Evolutionary conservation across 2,329 filamentous ascomycete genomes (phyloP).

Genomic region (Massarina eburnea): DNA sequence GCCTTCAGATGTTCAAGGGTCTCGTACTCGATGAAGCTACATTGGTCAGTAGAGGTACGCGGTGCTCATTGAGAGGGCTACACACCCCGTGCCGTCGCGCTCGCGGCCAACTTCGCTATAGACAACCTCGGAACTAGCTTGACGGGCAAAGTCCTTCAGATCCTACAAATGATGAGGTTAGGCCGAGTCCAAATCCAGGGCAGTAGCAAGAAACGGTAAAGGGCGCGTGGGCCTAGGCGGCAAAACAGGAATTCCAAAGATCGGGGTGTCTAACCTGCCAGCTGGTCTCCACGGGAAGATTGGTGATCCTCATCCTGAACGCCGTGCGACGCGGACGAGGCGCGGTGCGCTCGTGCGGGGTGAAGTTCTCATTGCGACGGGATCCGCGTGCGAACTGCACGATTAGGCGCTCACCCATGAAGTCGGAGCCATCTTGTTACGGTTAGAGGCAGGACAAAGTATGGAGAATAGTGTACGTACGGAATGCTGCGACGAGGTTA

Average conservation of each 20-base stretch:
- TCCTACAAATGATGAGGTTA: conserved; percentile 88
- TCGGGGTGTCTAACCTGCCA: conserved; percentile 94
- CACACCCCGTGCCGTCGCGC: conserved; percentile 88
- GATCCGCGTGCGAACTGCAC: conserved; percentile 97
- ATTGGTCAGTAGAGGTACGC: conserved; percentile 17
- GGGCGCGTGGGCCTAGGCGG: conserved; percentile 39
- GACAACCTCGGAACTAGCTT: conserved; percentile 95
- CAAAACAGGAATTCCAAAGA: conserved; percentile 47
- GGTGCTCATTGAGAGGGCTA: conserved; percentile 18
- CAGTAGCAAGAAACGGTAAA: conserved; percentile 37
- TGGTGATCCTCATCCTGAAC: conserved; percentile 96
- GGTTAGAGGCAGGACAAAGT: conserved; percentile 17
- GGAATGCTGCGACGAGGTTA: conserved; percentile 52
- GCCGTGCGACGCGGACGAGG: conserved; percentile 90
- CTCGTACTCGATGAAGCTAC: conserved; percentile 96
- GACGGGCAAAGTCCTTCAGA: conserved; percentile 98
- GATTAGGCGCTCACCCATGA: conserved; percentile 96
- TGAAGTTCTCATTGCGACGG: conserved; percentile 66
- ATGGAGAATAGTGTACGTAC: conserved; percentile 47
- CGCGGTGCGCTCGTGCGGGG: conserved; percentile 64
- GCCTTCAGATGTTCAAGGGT: conserved; percentile 84
- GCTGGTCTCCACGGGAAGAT: conserved; percentile 96
- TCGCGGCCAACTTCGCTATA: conserved; percentile 96
- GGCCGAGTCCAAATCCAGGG: conserved; percentile 59
- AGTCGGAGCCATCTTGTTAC: conserved; percentile 83